Evolutionary conservation across 192 early-diverging fungal genomes (phyloP), one percentile per base, ranked within the genome.

Genomic region (Backusella circina): DNA sequence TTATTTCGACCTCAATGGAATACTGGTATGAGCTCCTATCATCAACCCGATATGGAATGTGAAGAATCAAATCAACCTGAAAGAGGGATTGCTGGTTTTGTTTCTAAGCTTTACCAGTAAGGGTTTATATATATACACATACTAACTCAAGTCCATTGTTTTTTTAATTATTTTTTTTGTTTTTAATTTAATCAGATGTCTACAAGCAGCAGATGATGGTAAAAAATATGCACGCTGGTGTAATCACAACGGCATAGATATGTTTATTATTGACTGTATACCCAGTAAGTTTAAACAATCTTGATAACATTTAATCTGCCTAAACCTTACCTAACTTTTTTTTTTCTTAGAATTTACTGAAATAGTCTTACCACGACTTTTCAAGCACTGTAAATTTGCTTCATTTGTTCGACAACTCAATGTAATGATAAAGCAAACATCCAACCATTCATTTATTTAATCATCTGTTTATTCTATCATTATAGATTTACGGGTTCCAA

Each of bases 331-430:
- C 13, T 47, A 30, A 47, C 37, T n/a, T 16, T 41, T 28, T 77
- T 28, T 66, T 70, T 32, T 13, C 33, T 47, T 47, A 82, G 84
- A 82, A 76, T 85, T 85, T 41, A 80, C 84, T 26, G 76, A 76
- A 44, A 79, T 75, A 12, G 82, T 85, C 16, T 73, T 85, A 65
- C 84, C 84, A 21, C 75, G 78, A 71, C 72, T 76, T 32, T 85
- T 85, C 65, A 85, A 85, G 47, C 84, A 85, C 74, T 85, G 84
- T 67, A 85, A 85, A 75, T 85, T 85, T 74, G 80, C 84, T 28
- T 85, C 84, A 3, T 85, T 85, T 80, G 84, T 85, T 21, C 65
- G 84, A 38, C 84, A 85, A 61, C 68, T 85, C 18, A 85, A 85
- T 81, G 84, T 85, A 85, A 74, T 26, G 32, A 39, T 5, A 5